phyloP scores from a whole-genome alignment of 2,329 filamentous ascomycete genomes.

The Aspergillus fructus region DNA sequence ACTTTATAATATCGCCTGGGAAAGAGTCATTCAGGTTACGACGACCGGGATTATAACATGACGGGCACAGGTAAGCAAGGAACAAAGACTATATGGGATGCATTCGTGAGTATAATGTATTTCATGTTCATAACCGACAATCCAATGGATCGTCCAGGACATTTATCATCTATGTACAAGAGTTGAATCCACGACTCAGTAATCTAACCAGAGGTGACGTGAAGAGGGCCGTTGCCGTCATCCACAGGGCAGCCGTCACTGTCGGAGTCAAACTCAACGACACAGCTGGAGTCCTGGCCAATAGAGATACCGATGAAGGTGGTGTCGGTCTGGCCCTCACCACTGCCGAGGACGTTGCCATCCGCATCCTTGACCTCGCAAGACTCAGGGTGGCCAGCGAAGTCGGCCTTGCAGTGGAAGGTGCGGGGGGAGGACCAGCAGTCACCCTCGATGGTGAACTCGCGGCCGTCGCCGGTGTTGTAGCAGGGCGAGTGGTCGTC shows the following conservation, averaged over 20 bases:
- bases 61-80: too few species aligned
- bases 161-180: too few species aligned
- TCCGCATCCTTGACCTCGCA: not conserved
- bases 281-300: not conserved
- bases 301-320: not conserved
- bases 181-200: too few species aligned
- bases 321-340: not conserved
- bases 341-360: not conserved
- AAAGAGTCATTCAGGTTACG: too few species aligned
- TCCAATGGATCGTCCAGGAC: too few species aligned
- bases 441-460: not conserved
- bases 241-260: not conserved
- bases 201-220: not conserved
- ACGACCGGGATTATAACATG: too few species aligned
- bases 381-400: not conserved
- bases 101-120: too few species aligned
- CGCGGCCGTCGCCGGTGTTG: not conserved
- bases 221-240: not conserved
- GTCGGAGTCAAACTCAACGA: not conserved
- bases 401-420: not conserved
- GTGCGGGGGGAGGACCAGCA: not conserved
- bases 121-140: too few species aligned
- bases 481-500: not conserved
- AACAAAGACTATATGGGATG: too few species aligned
- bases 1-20: too few species aligned